Base-by-base conservation (phyloP, 1,284 basidiomycete genomes). In the Apiotrichum mycotoxinovorans region DNA sequence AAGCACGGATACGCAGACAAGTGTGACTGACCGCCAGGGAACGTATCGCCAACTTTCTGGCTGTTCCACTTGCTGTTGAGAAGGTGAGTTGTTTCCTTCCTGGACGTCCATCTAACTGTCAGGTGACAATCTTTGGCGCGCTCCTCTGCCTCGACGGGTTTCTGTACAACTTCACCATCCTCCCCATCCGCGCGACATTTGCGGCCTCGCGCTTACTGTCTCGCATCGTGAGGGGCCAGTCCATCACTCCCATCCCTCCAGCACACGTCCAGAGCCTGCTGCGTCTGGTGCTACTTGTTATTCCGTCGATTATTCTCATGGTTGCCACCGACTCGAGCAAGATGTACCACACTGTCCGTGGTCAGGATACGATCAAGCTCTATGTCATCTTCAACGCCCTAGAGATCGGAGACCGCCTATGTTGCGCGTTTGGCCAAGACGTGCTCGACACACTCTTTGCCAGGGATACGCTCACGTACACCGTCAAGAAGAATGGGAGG, bases 331-430 rank as follows among this genome's bases (percentile, higher is more conserved):
- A 98, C 71, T 89, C 93, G 14, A 96, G 92, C 79, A 96, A 96
- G 79, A 96, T 99, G 74, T 99, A 99, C 68, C 96, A 99, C 71
- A 89, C 88, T 20, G 97, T 99, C 52, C 86, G 96, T n/a, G 96
- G 95, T 0, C 96, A 98, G 77, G 93, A 97, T 69, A 95, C 91
- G 3, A 94, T 99, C 80, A 99, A 98, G 79, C 80, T 99, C 54
- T 98, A 98, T 79, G 96, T 99, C 61, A 97, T 99, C 60, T 99
- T 98, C 80, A 98, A 98, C 74, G 95, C 92, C 11, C 82, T 97
- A 17, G 93, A 97, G 91, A 98, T 99, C 63, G 94, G 87, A 20
- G 96, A 99, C 76, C 82, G 93, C 30, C 79, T 99, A 11, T 97
- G 93, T 73, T 89, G 92, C 50, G 95, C 93, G 3, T 96, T 99